Base-by-base conservation (phyloP, 2,329 filamentous ascomycete species). In the Ascosphaera acerosa region DNA sequence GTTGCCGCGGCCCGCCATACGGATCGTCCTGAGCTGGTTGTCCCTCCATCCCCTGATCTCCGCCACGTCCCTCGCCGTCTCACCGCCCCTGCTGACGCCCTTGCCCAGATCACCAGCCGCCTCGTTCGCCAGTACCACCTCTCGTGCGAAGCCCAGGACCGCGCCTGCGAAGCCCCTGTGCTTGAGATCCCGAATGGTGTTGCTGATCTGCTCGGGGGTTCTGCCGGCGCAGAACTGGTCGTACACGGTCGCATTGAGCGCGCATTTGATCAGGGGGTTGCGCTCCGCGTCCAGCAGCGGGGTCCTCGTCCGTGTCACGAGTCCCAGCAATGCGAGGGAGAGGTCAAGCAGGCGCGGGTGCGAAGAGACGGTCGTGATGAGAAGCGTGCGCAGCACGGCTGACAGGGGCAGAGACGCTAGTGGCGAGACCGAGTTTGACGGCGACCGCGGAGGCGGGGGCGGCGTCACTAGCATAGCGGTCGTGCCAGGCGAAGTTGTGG, bases 151-250 rank as follows among this genome's bases (percentile, higher is more conserved):
- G 31, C 76, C 71, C 29, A 91, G 59, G 33, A 91, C 80, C 4
- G 90, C 76, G 9, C 81, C 82, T 15, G 65, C 66, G 46, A 78
- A 90, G 2, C 82, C 82, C 28, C 84, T 68, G 18, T 58, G 50
- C 49, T 78, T 76, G 6, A 90, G 58, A 2, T 61, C 56, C 2
- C 59, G 46, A 18, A 80, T 65, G 0, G 74, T 81, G 18, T 48
- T 52, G 26, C 59, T 56, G 2, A 89, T 73, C 50, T 91, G 76
- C 2, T 48, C 42, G 0, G 63, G 58, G 30, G 66, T 74, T 51
- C 81, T 75, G 17, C 82, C 82, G 0, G 77, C 78, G 50, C 82
- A 92, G 51, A 90, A 92, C 44, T 92, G 82, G 15, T 70, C 69
- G 48, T 91, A 91, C 43, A 91, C 81, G 0, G 78, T 89, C 45